These are phyloP conservation scores for Stevia rebaudiana DNA, from an alignment of 140 eudicot genomes.

Conservation along the genomic window DNA sequence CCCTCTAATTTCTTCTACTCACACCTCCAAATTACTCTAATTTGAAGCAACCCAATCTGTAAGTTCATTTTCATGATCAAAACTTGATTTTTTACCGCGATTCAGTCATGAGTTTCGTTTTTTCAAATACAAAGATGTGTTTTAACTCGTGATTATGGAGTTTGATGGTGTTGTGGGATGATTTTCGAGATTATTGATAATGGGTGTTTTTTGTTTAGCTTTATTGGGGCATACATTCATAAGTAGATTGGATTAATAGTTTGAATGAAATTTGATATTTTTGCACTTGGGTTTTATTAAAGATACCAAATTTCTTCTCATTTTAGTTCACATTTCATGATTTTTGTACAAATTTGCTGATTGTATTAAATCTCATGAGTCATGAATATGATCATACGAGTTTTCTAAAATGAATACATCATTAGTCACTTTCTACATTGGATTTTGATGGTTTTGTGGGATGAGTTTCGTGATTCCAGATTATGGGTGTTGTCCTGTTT, in stretches of 20 bases:
- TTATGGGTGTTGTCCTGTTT: too few species aligned
- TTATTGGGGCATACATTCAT: constrained; percentile 1
- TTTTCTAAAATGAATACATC: too few species aligned
- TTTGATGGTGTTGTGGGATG: constrained; percentile 12
- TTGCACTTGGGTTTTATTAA: constrained; percentile 15
- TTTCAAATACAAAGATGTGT: neutral
- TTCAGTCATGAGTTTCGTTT: neutral
- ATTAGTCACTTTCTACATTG: too few species aligned
- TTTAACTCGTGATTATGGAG: neutral
- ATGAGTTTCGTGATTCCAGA: too few species aligned
- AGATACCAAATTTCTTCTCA: constrained; percentile 8
- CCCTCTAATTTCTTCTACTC: neutral
- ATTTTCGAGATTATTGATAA: neutral
- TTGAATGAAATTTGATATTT: constrained; percentile 2
- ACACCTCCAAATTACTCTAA: constrained; percentile 8
- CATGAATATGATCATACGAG: neutral
- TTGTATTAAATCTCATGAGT: neutral
- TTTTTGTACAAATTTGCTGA: neutral
- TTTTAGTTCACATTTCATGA: constrained; percentile 1
- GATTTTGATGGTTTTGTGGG: too few species aligned
- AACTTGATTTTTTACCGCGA: neutral
- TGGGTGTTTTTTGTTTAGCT: constrained; percentile 11
- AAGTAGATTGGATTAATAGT: neutral
- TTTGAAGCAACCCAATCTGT: constrained; percentile 25
- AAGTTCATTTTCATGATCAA: constrained; percentile 21